Conservation (phyloP, 805 yeast species). For the Wickerhamomyces kurtzmanii region DNA sequence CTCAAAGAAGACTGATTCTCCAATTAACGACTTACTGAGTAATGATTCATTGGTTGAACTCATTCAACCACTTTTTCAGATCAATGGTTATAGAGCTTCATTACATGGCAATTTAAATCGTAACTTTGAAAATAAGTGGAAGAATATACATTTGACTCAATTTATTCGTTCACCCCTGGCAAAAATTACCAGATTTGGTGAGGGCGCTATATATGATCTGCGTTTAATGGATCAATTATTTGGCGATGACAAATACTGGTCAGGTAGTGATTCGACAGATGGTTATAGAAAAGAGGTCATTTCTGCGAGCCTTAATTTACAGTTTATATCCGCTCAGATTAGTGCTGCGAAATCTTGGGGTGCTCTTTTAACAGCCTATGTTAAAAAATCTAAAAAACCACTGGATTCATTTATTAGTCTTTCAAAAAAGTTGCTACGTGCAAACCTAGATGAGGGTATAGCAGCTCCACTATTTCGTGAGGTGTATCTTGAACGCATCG, state of each 20-base stretch:
- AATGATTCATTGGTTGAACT: slow-evolving; percentile 22
- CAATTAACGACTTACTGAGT: slow-evolving; percentile 32
- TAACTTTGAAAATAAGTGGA: slow-evolving; percentile 40
- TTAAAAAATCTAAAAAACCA: slow-evolving; percentile 28
- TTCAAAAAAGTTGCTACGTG: slow-evolving; percentile 39
- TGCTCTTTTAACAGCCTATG: slow-evolving; percentile 60
- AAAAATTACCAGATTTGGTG: slow-evolving; percentile 39
- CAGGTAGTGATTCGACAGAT: slow-evolving; percentile 10
- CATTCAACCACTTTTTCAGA: slow-evolving; percentile 26
- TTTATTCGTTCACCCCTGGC: slow-evolving; percentile 40
- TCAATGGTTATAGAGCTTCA: slow-evolving; percentile 35
- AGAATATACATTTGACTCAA: slow-evolving; percentile 33
- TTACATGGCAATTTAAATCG: slow-evolving; percentile 34
- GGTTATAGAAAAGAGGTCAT: slow-evolving; percentile 40
- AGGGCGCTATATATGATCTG: slow-evolving; percentile 46
- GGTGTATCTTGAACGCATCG: slow-evolving; percentile 53
- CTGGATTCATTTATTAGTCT: slow-evolving; percentile 24
- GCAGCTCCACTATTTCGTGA: slow-evolving; percentile 36
- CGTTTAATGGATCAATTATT: slow-evolving; percentile 54
- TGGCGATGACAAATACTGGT: slow-evolving; percentile 33
- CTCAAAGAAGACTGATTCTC: slow-evolving; percentile 31
- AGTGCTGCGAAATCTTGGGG: slow-evolving; percentile 70
- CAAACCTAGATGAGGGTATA: slow-evolving; percentile 41
- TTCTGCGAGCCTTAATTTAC: slow-evolving; percentile 52
- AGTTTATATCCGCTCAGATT: slow-evolving; percentile 56